Evolutionary conservation across 164 flowering plant genomes (phyloP), one percentile per base, ranked within the genome.

Genomic region (Echeveria elegans): DNA sequence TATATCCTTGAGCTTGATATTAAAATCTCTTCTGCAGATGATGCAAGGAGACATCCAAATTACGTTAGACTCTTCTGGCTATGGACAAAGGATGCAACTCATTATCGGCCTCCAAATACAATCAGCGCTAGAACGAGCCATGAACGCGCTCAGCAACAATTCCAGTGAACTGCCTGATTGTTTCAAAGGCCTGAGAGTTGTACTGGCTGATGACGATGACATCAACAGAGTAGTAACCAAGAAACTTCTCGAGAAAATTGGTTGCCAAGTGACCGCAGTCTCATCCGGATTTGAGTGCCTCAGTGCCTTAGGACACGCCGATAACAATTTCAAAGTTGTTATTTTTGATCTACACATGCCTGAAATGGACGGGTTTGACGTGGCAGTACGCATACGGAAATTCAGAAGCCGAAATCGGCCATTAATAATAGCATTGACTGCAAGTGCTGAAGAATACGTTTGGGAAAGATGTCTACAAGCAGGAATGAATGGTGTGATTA

Each of bases 251-350:
- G 81, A 76, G 76, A 82, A 77, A 26, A 67, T 80, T 43, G 87
- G 85, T 32, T 78, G 85, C 34, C 73, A 73, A 53, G 73, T 80
- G 23, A 47, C 74, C 16, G 75, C 77, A 40, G 81, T 75, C 26
- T 71, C 82, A 19, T 82, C 87, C 6, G 83, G 85, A 66, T 76
- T 77, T 48, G 81, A 76, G 56, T 83, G 83, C 70, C 70, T 78
- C 21, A 76, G 78, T 32, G 73, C 78, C 9, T 47, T 80, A 29
- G 71, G 26, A 28, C 67, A 65, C 11, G 69, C 71, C 4, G 75
- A 74, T 30, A 71, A 67, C 47, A 24, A 72, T 18, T 80, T 68
- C 70, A 72, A 69, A 52, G 70, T 83, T 3, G 68, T 82, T 9
- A 64, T 82, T 16, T 63, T 83, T 63, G 87, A 83, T 65, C 73